Conservation (phyloP, 2,329 filamentous ascomycete genomes). For the Knufia fluminis region DNA sequence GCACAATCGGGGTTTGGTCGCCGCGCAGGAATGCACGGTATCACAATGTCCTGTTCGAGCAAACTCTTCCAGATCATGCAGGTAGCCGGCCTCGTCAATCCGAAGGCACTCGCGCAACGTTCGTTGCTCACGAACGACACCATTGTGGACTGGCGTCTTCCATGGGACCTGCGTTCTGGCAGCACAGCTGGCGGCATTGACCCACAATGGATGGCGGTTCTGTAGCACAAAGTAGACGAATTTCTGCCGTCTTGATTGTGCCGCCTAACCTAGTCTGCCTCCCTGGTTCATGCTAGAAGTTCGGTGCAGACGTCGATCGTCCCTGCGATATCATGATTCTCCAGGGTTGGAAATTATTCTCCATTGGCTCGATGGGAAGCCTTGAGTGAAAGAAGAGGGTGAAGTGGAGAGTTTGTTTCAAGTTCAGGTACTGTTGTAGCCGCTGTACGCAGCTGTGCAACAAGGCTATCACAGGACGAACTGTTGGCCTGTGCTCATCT, state of each 20-base stretch:
- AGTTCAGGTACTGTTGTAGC: background rate
- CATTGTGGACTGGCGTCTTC: background rate
- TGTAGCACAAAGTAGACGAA: slow-evolving; percentile 3
- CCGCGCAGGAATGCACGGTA: background rate
- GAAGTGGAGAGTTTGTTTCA: slow-evolving; percentile 2
- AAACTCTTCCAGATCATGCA: slow-evolving; percentile 9
- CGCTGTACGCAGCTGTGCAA: slow-evolving; percentile 1
- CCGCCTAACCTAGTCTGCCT: background rate
- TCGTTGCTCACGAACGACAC: background rate
- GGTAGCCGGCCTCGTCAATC: background rate
- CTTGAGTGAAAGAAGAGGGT: background rate
- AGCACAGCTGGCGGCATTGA: slow-evolving; percentile 13
- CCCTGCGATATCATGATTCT: background rate
- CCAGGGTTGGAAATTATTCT: slow-evolving; percentile 14
- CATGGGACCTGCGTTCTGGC: slow-evolving; percentile 18
- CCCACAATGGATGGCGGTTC: background rate
- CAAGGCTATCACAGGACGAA: background rate
- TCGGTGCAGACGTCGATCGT: background rate
- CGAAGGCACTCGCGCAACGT: background rate
- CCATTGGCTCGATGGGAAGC: slow-evolving; percentile 2
- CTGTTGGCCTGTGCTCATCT: slow-evolving; percentile 4
- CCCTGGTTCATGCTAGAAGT: background rate
- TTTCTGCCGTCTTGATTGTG: background rate
- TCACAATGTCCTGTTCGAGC: slow-evolving; percentile 1
- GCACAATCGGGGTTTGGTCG: background rate